A percentile compares a stretch with the other conserved stretches of the same genome.
These are phyloP conservation scores for Solanum hybrid DNA, from an alignment of 305 asterid genomes.

Conservation along the genomic window DNA sequence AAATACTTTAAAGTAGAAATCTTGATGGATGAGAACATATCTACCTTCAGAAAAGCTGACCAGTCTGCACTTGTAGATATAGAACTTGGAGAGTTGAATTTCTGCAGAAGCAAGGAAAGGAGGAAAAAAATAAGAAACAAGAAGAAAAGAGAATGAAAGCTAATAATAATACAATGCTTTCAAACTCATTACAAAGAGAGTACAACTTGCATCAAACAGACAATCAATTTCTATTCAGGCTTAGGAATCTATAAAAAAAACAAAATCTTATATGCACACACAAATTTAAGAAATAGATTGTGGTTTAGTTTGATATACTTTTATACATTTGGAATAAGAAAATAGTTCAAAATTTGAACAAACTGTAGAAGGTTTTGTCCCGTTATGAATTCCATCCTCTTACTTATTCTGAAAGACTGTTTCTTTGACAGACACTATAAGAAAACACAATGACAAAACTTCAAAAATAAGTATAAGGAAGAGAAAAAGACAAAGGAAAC, in stretches of 20 bases:
- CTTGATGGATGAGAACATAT: neutral
- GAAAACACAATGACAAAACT: slow-evolving; percentile 5
- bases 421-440: neutral
- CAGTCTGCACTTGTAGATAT: slow-evolving; percentile 71
- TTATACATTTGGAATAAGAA: neutral
- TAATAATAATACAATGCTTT: neutral
- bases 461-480: slow-evolving; percentile 1
- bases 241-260: no score
- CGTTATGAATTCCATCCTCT: neutral
- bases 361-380: neutral
- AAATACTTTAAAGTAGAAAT: neutral
- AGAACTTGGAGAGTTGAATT: slow-evolving; percentile 91
- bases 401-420: neutral
- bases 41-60: slow-evolving; percentile 86
- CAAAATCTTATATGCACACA: neutral
- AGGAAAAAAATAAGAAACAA: neutral
- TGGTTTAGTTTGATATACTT: neutral
- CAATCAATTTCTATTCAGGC: neutral
- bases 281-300: neutral
- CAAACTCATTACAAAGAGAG: neutral
- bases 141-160: neutral
- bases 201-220: neutral
- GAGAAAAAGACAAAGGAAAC: slow-evolving; percentile 5
- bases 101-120: slow-evolving; percentile 33
- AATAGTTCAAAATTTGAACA: neutral